These are phyloP conservation scores for Thalassiosira profunda DNA, from an alignment of 108 stramenopile species.

Conservation along the genomic window DNA sequence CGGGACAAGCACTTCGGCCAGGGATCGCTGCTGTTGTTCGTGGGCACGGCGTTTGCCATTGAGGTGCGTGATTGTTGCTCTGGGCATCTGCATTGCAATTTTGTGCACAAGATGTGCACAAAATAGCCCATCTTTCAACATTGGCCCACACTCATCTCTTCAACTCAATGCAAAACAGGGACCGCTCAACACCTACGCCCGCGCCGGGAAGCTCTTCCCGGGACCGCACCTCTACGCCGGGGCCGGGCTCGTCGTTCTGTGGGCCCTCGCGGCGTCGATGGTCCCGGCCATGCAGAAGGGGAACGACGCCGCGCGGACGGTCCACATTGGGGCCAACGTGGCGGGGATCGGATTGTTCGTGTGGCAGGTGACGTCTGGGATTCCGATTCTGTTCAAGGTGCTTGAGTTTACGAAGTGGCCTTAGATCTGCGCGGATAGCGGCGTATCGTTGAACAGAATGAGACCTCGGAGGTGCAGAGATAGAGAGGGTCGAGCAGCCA, in stretches of 20 bases:
- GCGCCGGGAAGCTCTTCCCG: constrained; percentile 97
- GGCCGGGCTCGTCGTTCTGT: constrained; percentile 93
- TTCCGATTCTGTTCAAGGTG: constrained; percentile 94
- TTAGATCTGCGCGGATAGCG: constrained; percentile 28
- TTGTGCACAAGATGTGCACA: constrained; percentile 2
- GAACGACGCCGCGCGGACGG: constrained; percentile 91
- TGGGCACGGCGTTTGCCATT: constrained; percentile 95
- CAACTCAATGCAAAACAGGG: constrained; percentile 52
- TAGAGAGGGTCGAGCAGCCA: no score
- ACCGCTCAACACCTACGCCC: constrained; percentile 96
- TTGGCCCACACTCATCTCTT: not conserved
- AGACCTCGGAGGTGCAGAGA: no score
- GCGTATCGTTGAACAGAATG: not conserved
- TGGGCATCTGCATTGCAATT: constrained; percentile 4
- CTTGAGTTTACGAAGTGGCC: constrained; percentile 92
- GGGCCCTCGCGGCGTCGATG: constrained; percentile 91
- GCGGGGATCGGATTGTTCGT: constrained; percentile 90
- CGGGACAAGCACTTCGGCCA: constrained; percentile 93
- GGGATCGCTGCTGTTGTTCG: constrained; percentile 85
- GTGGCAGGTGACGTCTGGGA: constrained; percentile 92
- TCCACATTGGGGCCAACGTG: constrained; percentile 96
- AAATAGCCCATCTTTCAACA: not conserved
- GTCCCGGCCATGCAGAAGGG: constrained; percentile 98
- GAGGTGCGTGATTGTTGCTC: constrained; percentile 63
- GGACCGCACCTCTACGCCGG: constrained; percentile 98